Evolutionary conservation across 1,139 yeast genomes (phyloP).

Genomic region (Debaryomyces psychrophilus): DNA sequence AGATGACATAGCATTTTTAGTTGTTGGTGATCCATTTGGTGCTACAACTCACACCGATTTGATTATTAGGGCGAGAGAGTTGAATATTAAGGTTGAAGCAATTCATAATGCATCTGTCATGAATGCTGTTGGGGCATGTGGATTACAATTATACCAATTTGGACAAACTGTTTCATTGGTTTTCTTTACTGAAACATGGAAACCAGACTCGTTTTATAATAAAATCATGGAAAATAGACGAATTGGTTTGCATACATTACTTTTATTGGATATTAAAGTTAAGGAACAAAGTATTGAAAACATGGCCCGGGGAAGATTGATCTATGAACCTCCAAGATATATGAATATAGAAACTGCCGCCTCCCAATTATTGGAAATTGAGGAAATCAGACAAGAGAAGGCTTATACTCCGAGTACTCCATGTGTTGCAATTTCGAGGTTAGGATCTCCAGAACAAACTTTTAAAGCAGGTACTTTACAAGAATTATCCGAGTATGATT

Average conservation of each 20-base stretch:
- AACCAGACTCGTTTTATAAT: constrained; percentile 92
- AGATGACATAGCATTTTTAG: constrained; percentile 89
- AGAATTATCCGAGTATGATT: constrained; percentile 75
- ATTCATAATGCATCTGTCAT: constrained; percentile 96
- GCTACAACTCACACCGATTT: constrained; percentile 98
- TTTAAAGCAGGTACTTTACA: constrained; percentile 85
- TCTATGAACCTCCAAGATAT: constrained; percentile 96
- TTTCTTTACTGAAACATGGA: constrained; percentile 93
- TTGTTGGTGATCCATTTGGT: constrained; percentile 97
- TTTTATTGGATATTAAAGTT: constrained; percentile 89
- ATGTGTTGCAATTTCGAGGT: constrained; percentile 87
- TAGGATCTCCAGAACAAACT: constrained; percentile 82
- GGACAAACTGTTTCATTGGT: constrained; percentile 97
- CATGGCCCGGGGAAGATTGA: constrained; percentile 88
- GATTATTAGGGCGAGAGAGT: constrained; percentile 85
- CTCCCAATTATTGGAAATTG: constrained; percentile 82
- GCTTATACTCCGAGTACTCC: constrained; percentile 89
- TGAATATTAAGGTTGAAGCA: constrained; percentile 74
- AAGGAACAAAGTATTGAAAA: constrained; percentile 95
- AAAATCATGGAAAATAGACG: constrained; percentile 86
- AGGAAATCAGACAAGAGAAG: constrained; percentile 69
- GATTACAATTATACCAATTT: constrained; percentile 89
- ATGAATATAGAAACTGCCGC: constrained; percentile 94
- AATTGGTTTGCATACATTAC: constrained; percentile 87
- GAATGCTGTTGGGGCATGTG: constrained; percentile 99